Evolutionary conservation across 1,139 yeast species (phyloP), one percentile per base, ranked within the genome.

Genomic region (Citeromyces hawaiiensis): DNA sequence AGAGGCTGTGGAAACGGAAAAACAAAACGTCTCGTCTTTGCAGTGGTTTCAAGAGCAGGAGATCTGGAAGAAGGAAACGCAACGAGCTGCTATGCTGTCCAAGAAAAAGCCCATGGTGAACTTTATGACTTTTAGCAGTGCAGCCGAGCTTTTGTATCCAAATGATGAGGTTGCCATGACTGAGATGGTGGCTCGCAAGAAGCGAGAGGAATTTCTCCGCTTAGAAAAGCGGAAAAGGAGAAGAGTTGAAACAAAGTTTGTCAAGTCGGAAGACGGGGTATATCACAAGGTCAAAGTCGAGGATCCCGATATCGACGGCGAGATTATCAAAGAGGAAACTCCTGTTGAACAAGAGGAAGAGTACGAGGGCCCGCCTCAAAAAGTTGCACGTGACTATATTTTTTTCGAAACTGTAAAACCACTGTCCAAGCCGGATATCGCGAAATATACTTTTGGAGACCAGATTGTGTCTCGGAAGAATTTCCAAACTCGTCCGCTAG

Each of bases 1-100:
- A 10, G 94, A 87, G 53, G 97, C 98, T 0, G 66, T 77, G 37
- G 83, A 80, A 48, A 93, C 97, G 0, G 98, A 91, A 56, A 69
- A 72, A 52, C 70, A 72, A 39, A 91, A 93, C 55, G 61, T 76
- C 4, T 65, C 74, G 25, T 82, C 96, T 3, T 64, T 91, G 47
- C 76, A 83, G 45, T 67, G 70, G 50, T 88, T 83, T 52, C 74
- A 80, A 50, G 93, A 88, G 49, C 91, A 85, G 54, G 98, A 91
- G 55, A 66, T 82, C 36, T 80, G 76, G 37, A 81, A 85, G 52
- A 86, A 85, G 55, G 80, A 80, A 55, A 71, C 72, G 41, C 88
- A 88, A 52, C 64, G 88, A 43, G 86, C 81, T 35, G 63, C 83
- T 44, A 72, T 83, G 56, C 66, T 75, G 44, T 80, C 82, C 54